phyloP scores from a whole-genome alignment of 2,329 filamentous ascomycete genomes.

The Cercospora beticola region DNA sequence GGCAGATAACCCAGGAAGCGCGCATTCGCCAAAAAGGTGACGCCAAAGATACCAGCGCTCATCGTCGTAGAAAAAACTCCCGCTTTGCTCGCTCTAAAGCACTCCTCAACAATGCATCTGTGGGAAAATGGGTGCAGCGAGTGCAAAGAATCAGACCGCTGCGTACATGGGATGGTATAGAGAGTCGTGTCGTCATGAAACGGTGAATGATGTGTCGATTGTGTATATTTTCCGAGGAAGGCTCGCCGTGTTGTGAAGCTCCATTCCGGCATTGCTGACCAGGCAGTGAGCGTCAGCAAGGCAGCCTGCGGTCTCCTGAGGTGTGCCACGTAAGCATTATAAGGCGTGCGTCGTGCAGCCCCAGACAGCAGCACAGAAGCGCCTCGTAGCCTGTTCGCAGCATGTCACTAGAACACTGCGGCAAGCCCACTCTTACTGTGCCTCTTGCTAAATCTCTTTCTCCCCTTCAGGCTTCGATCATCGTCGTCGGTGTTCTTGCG shows the following conservation, averaged over 20 bases:
- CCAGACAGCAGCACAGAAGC: conserved; percentile 3
- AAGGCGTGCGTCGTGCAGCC: not conserved
- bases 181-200: conserved; percentile 13
- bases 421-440: conserved; percentile 94
- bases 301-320: not conserved
- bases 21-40: not conserved
- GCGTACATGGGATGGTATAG: conserved; percentile 9
- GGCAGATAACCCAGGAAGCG: not conserved
- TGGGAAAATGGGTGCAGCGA: conserved; percentile 1
- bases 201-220: conserved; percentile 2
- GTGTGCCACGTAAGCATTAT: conserved; percentile 4
- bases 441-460: conserved; percentile 79
- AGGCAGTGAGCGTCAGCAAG: not conserved
- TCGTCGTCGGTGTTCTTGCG: conserved; percentile 38
- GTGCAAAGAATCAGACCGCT: conserved; percentile 12
- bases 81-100: conserved; percentile 16
- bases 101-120: conserved; percentile 5
- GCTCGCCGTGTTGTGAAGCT: not conserved
- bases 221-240: not conserved
- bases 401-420: conserved; percentile 66
- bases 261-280: not conserved
- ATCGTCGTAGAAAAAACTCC: conserved; percentile 6
- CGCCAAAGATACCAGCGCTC: not conserved
- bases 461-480: conserved; percentile 42
- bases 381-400: conserved; percentile 7